Conservation (phyloP, 805 yeast species). For the Monosporozyma servazzii region DNA sequence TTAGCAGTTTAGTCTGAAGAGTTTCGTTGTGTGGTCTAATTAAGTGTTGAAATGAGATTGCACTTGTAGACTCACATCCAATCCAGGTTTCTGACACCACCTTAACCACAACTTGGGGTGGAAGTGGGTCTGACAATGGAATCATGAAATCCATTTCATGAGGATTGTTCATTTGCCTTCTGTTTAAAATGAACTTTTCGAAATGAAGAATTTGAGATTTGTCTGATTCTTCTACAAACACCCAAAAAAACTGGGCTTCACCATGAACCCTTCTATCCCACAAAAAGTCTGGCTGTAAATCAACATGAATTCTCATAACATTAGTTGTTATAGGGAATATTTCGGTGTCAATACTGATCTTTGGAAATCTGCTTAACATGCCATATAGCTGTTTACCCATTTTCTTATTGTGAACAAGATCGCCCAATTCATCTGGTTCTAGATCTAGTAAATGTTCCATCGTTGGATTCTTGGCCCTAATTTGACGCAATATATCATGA, state of each 20-base stretch:
- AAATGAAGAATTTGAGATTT: conserved; percentile 65
- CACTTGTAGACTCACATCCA: conserved; percentile 67
- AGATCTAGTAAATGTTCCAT: conserved; percentile 69
- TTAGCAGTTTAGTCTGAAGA: conserved; percentile 67
- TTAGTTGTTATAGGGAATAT: conserved; percentile 81
- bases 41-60: conserved; percentile 82
- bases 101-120: conserved; percentile 75
- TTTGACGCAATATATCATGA: conserved; percentile 48
- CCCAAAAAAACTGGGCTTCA: conserved; percentile 80
- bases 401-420: conserved; percentile 70
- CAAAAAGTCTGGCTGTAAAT: conserved; percentile 62
- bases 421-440: conserved; percentile 73
- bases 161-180: conserved; percentile 40
- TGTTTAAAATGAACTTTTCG: conserved; percentile 66
- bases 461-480: conserved; percentile 55
- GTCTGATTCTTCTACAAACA: conserved; percentile 81
- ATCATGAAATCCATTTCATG: conserved; percentile 88
- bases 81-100: conserved; percentile 82
- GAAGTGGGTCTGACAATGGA: conserved; percentile 82
- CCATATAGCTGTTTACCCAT: conserved; percentile 59
- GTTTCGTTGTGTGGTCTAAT: conserved; percentile 85
- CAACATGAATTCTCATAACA: conserved; percentile 73
- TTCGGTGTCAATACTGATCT: conserved; percentile 63
- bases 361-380: conserved; percentile 65
- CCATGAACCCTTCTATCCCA: conserved; percentile 87